These are phyloP conservation scores for Yarrowia sp. DNA, from an alignment of 805 yeast species.

Conservation along the genomic window DNA sequence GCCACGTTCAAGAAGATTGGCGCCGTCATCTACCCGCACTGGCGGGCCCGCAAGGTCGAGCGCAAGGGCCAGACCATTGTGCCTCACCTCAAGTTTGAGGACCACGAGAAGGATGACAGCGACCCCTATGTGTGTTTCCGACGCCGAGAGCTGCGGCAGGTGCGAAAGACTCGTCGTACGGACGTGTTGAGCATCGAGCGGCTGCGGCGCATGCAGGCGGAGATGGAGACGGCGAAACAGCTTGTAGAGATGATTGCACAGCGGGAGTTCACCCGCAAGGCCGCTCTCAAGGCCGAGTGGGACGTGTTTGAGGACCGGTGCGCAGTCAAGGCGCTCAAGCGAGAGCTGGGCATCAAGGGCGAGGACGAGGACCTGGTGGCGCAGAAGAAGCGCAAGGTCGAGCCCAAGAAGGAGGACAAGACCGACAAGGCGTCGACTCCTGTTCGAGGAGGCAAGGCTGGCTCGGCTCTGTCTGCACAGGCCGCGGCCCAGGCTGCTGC, in stretches of 20 bases:
- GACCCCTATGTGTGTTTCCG: slow-evolving; percentile 96
- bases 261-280: slow-evolving; percentile 65
- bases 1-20: slow-evolving; percentile 53
- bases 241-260: slow-evolving; percentile 67
- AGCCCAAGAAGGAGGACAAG: slow-evolving; percentile 31
- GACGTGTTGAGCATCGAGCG: slow-evolving; percentile 88
- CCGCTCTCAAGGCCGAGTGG: slow-evolving; percentile 59
- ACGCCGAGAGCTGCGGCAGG: slow-evolving; percentile 90
- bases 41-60: slow-evolving; percentile 70
- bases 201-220: slow-evolving; percentile 67
- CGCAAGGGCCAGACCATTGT: slow-evolving; percentile 67
- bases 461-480: slow-evolving; percentile 29
- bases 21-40: slow-evolving; percentile 67
- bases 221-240: slow-evolving; percentile 71
- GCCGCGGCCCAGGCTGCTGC: slow-evolving; percentile 27
- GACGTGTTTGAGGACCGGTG: slow-evolving; percentile 71
- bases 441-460: slow-evolving; percentile 30
- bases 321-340: slow-evolving; percentile 67
- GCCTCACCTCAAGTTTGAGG: slow-evolving; percentile 80
- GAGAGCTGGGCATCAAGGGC: slow-evolving; percentile 71
- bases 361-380: slow-evolving; percentile 81
- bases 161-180: slow-evolving; percentile 92
- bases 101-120: slow-evolving; percentile 81
- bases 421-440: slow-evolving; percentile 28
- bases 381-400: slow-evolving; percentile 56